phyloP scores from a whole-genome alignment of 306 rosid species.

The Pterocarpus santalinus region DNA sequence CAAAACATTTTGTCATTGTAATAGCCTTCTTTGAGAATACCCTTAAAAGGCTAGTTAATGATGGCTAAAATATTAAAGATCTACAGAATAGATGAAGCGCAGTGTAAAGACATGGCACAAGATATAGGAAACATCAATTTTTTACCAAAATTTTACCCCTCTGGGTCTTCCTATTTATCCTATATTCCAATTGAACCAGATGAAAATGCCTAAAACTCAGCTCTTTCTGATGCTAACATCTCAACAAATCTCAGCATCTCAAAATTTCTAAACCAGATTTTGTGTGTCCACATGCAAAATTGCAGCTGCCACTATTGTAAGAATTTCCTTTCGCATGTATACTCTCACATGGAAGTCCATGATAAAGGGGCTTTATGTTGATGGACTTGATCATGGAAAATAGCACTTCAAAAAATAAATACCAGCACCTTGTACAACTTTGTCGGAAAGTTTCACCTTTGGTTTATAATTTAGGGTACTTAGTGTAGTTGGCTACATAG shows the following conservation, averaged over 20 bases:
- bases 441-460: too few relatives aligned
- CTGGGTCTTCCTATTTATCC: constrained; percentile 11
- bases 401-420: too few relatives aligned
- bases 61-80: constrained; percentile 11
- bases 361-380: too few relatives aligned
- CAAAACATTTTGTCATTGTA: constrained; percentile 34
- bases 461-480: too few relatives aligned
- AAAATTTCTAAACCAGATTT: constrained; percentile 16
- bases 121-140: background rate
- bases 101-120: background rate
- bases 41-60: background rate
- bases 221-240: background rate
- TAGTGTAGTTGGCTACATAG: too few relatives aligned
- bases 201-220: constrained; percentile 1
- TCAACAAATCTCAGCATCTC: background rate
- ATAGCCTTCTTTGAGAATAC: background rate
- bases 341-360: background rate
- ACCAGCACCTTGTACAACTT: too few relatives aligned
- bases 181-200: constrained; percentile 16
- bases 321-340: background rate
- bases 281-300: constrained; percentile 11
- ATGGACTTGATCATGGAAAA: too few relatives aligned
- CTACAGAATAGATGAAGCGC: background rate
- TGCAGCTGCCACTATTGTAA: background rate
- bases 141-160: background rate